Evolutionary conservation across 306 rosid genomes (phyloP).

Genomic region (Inga leiocalycina): DNA sequence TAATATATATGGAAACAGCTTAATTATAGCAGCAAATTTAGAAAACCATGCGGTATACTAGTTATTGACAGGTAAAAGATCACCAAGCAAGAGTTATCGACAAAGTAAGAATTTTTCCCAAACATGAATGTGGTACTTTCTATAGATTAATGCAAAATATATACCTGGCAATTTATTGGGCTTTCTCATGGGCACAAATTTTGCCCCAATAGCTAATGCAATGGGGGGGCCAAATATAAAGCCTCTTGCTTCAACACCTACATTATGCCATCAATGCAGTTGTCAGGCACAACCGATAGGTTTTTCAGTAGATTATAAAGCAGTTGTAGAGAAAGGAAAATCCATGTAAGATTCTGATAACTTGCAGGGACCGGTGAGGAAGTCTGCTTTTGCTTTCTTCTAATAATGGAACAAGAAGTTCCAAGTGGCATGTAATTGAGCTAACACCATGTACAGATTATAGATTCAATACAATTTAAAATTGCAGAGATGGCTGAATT

Average conservation of each 20-base stretch:
- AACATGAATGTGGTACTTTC: not conserved
- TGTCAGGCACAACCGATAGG: constrained; percentile 22
- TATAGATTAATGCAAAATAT: constrained; percentile 20
- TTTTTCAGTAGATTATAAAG: constrained; percentile 14
- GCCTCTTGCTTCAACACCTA: constrained; percentile 97
- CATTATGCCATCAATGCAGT: constrained; percentile 24
- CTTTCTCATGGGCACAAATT: constrained; percentile 97
- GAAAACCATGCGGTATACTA: not conserved
- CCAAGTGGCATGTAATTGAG: constrained; percentile 7
- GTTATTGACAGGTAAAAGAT: not conserved
- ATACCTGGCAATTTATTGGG: constrained; percentile 97
- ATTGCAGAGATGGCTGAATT: not conserved
- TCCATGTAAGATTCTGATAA: constrained; percentile 23
- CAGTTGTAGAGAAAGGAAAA: constrained; percentile 22
- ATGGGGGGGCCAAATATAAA: constrained; percentile 99
- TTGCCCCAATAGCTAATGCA: constrained; percentile 96
- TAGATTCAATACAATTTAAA: not conserved
- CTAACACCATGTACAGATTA: constrained; percentile 5
- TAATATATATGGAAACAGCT: not conserved
- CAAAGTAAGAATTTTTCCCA: constrained; percentile 18
- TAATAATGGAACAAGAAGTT: not conserved
- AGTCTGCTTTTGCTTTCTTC: constrained; percentile 12
- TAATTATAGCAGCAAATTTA: not conserved
- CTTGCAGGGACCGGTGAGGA: not conserved
- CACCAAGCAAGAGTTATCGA: constrained; percentile 3